Conservation (phyloP, 73 alveolate genomes). For the Tetrahymena malaccensis region DNA sequence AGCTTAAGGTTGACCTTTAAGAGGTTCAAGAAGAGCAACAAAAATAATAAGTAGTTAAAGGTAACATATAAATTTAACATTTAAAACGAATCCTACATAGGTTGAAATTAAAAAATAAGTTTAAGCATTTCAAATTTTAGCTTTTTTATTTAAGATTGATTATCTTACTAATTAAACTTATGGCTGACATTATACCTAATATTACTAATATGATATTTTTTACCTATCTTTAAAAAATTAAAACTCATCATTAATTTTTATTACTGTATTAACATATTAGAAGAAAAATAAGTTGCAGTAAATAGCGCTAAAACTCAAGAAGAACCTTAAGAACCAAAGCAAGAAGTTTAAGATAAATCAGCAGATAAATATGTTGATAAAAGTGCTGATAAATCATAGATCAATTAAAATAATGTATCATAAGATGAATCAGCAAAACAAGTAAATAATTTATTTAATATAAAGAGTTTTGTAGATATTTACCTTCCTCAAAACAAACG, state of each 20-base stretch:
- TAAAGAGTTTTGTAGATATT: not conserved
- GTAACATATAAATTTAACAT: not conserved
- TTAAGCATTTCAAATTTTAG: not conserved
- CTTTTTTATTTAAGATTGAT: not conserved
- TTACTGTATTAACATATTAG: not conserved
- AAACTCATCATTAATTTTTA: not conserved
- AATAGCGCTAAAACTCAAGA: not conserved
- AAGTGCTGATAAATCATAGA: not conserved
- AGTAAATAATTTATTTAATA: not conserved
- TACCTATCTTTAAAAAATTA: not conserved
- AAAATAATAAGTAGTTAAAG: conserved; percentile 7
- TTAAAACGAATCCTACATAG: not conserved
- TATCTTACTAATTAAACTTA: not conserved
- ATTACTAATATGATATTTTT: too few species aligned
- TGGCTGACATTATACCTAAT: not conserved
- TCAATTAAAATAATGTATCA: not conserved
- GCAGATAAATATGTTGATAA: not conserved
- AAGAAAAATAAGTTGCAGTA: not conserved
- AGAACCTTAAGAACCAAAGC: not conserved
- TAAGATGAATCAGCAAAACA: not conserved
- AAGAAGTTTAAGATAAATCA: not conserved
- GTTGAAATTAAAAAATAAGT: not conserved
- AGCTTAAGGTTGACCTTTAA: not conserved
- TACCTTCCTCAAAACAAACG: not conserved
- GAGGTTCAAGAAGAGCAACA: conserved; percentile 24